Base-by-base conservation (phyloP, 2,329 filamentous ascomycete genomes). In the Trichophyton mentagrophytes region DNA sequence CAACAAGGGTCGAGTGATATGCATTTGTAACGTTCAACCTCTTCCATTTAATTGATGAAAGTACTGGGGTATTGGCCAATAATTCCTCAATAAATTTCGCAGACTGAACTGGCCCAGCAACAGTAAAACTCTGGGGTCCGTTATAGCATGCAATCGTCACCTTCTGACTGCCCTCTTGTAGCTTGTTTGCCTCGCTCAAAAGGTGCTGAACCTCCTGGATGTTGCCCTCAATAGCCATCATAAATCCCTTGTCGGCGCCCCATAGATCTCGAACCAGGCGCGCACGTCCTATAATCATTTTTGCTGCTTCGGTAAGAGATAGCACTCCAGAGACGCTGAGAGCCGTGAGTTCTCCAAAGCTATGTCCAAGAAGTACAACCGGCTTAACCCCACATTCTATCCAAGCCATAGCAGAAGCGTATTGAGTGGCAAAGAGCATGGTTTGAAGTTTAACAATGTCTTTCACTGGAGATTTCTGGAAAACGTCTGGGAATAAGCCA, bases 21-120 rank as follows among this genome's bases (percentile, higher is more conserved):
- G 74, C 74, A 55, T 78, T 70, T 0, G 74, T 73, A 0, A 76
- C 73, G 3, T 71, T 67, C 0, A 79, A 70, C 6, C 63, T 64
- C 66, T 60, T 60, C 11, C 20, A 25, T n/a, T 33, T 56, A 25
- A 60, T 46, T 36, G 59, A 60, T 27, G 59, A 60, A 57, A 60
- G 36, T 4, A 6, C 27, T 11, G 59, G 20, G 4, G 25, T 57
- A 8, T 75, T 76, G 13, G 40, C 57, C 53, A 36, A 30, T n/a
- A 38, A 25, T 22, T 40, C 27, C 20, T 25, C 53, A 46, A 62
- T 22, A 2, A 6, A 55, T 51, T 64, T 68, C 57, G 69, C 59
- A n/a, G 44, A n/a, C 9, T 30, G 25, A 13, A 27, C 64, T 13
- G 51, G 36, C n/a, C 60, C 60, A 27, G 55, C 60, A 58, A 61